phyloP scores from a whole-genome alignment of 202 grass and related monocot genomes.

The Panicum hallii region DNA sequence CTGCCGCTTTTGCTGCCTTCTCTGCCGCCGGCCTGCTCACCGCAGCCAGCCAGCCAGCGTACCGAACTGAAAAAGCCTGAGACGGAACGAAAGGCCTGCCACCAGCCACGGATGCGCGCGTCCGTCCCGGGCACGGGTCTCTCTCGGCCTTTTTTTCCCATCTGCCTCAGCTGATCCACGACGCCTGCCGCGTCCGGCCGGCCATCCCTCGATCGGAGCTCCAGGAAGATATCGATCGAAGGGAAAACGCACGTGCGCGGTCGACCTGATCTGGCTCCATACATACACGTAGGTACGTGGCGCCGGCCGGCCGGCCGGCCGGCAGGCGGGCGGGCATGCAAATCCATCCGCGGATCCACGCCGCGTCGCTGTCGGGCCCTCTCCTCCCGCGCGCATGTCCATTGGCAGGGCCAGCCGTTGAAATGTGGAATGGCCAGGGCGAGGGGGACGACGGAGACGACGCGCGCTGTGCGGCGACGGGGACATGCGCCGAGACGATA shows the following conservation, averaged over 20 bases:
- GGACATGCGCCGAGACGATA: background rate
- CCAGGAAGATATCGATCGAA: no score
- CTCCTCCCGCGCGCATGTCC: background rate
- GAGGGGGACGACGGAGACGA: background rate
- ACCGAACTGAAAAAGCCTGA: background rate
- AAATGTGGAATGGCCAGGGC: conserved; percentile 11
- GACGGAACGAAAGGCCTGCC: background rate
- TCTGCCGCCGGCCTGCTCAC: background rate
- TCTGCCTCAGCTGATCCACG: background rate
- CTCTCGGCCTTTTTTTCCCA: background rate
- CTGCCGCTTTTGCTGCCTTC: background rate
- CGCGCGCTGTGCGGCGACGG: conserved; percentile 2
- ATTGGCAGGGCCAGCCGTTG: conserved; percentile 20
- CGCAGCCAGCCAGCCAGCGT: background rate
- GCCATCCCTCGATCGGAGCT: no score
- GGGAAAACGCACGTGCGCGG: background rate
- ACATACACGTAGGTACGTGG: background rate
- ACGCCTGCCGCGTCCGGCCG: no score
- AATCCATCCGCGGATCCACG: background rate
- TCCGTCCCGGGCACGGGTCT: background rate
- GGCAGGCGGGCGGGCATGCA: background rate
- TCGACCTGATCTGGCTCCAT: background rate
- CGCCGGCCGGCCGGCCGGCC: conserved; percentile 10
- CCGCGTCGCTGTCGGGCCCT: conserved; percentile 1
- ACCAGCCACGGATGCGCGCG: background rate